phyloP scores from a whole-genome alignment of 164 flowering plant species.

The Hamamelis virginiana region DNA sequence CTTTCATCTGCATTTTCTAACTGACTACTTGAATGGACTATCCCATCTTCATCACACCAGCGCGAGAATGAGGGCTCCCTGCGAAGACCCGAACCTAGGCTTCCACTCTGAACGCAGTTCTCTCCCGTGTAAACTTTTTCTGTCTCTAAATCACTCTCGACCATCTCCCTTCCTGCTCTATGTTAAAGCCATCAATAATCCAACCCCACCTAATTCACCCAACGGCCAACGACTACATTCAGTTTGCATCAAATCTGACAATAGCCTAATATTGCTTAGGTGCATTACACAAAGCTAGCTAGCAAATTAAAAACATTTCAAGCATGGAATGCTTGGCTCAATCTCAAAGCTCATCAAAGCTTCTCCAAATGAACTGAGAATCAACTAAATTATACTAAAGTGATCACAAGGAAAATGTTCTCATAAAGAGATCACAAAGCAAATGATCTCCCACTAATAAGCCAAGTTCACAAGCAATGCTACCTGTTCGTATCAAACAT shows the following conservation, averaged over 20 bases:
- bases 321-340: too few relatives aligned
- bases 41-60: constrained; percentile 57
- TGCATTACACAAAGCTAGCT: neutral
- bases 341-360: too few relatives aligned
- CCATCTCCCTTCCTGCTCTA: constrained; percentile 45
- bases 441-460: too few relatives aligned
- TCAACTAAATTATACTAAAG: too few relatives aligned
- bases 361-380: too few relatives aligned
- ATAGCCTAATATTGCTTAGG: neutral
- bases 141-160: constrained; percentile 31
- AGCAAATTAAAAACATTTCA: too few relatives aligned
- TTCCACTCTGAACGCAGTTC: constrained; percentile 11
- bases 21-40: constrained; percentile 15
- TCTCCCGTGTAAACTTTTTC: constrained; percentile 18
- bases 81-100: constrained; percentile 25
- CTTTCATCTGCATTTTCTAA: constrained; percentile 21
- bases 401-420: too few relatives aligned
- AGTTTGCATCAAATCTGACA: constrained; percentile 5
- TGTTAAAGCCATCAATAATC: constrained; percentile 20
- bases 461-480: too few relatives aligned
- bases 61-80: constrained; percentile 67
- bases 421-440: too few relatives aligned
- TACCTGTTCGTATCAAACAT: too few relatives aligned
- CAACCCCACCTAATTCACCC: constrained; percentile 8
- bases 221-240: constrained; percentile 2